A percentile compares a stretch with the other conserved stretches of the same genome.
These are phyloP conservation scores for Acrocalymma vagum DNA, from an alignment of 2,329 filamentous ascomycete genomes.

Conservation along the genomic window DNA sequence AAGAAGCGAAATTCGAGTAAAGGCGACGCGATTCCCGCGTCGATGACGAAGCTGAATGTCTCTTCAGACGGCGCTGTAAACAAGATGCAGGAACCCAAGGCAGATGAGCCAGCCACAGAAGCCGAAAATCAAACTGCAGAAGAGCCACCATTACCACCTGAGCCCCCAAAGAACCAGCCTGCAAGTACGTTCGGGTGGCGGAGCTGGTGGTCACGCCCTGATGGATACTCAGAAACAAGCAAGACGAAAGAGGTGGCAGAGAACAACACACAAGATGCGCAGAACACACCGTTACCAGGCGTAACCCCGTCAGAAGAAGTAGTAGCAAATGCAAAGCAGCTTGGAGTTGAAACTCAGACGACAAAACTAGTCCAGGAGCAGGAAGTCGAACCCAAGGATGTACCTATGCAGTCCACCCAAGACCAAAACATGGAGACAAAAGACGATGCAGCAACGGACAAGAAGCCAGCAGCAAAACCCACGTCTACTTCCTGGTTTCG, in stretches of 20 bases:
- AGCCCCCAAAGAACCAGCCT: slow-evolving; percentile 37
- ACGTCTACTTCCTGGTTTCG: slow-evolving; percentile 57
- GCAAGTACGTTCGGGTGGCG: slow-evolving; percentile 50
- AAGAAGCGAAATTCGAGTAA: slow-evolving; percentile 57
- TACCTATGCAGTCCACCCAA: slow-evolving; percentile 4
- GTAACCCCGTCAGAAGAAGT: slow-evolving; percentile 45
- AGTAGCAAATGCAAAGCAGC: slow-evolving; percentile 33
- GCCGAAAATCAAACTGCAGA: slow-evolving; percentile 19
- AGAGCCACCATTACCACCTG: slow-evolving; percentile 55
- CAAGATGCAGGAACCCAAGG: slow-evolving; percentile 31
- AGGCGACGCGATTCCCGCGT: slow-evolving; percentile 53
- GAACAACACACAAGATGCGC: slow-evolving; percentile 46
- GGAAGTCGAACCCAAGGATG: slow-evolving; percentile 31
- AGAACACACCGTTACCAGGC: slow-evolving; percentile 51
- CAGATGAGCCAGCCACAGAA: slow-evolving; percentile 16
- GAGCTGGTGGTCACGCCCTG: slow-evolving; percentile 61
- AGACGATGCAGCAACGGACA: slow-evolving; percentile 17
- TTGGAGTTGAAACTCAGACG: slow-evolving; percentile 16
- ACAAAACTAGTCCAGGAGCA: slow-evolving; percentile 9
- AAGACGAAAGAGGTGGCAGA: slow-evolving; percentile 38
- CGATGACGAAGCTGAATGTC: slow-evolving; percentile 57
- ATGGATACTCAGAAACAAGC: slow-evolving; percentile 53
- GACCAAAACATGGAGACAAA: slow-evolving; percentile 21
- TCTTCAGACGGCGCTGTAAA: slow-evolving; percentile 47
- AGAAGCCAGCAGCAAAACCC: slow-evolving; percentile 21